Evolutionary conservation across 2,329 filamentous ascomycete species (phyloP).

Genomic region (Aspergillus fischeri): DNA sequence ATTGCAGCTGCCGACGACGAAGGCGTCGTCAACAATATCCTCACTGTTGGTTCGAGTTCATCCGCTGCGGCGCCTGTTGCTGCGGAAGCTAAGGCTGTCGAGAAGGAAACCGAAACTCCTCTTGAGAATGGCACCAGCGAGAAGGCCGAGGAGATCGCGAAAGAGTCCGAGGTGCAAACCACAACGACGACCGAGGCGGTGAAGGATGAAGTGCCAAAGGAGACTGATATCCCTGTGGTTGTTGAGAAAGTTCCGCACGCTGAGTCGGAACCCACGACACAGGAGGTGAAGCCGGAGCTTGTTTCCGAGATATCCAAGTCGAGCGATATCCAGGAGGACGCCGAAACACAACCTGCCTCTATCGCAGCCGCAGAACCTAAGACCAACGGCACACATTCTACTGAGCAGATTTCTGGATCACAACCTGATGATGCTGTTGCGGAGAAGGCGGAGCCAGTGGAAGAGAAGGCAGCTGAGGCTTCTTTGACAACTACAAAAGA

Average conservation of each 20-base stretch:
- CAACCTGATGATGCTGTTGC: conserved; percentile 1
- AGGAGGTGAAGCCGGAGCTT: conserved; percentile 6
- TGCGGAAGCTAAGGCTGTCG: background rate
- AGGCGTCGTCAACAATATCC: conserved; percentile 19
- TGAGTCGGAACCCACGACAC: conserved; percentile 2
- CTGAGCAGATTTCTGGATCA: conserved; percentile 4
- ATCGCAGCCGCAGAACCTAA: conserved; percentile 6
- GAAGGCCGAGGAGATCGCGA: conserved; percentile 10
- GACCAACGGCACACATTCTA: conserved; percentile 10
- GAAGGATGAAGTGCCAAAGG: conserved; percentile 2
- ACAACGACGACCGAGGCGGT: background rate
- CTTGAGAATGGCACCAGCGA: conserved; percentile 7
- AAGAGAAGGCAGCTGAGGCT: conserved; percentile 2
- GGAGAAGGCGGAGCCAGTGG: conserved; percentile 1
- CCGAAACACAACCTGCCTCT: conserved; percentile 2
- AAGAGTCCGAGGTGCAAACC: conserved; percentile 8
- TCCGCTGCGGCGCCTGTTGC: conserved; percentile 2
- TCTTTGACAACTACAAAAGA: background rate
- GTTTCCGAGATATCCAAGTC: conserved; percentile 2
- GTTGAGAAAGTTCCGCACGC: conserved; percentile 2
- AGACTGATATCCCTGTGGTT: conserved; percentile 5
- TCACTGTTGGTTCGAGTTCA: conserved; percentile 8
- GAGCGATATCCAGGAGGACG: conserved; percentile 3
- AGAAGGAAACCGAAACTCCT: background rate
- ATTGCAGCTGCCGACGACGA: conserved; percentile 20